A percentile compares a stretch with the other conserved stretches of the same genome.
phyloP scores from a whole-genome alignment of 1,284 basidiomycete species.

The Mycocalia duriaeana region DNA sequence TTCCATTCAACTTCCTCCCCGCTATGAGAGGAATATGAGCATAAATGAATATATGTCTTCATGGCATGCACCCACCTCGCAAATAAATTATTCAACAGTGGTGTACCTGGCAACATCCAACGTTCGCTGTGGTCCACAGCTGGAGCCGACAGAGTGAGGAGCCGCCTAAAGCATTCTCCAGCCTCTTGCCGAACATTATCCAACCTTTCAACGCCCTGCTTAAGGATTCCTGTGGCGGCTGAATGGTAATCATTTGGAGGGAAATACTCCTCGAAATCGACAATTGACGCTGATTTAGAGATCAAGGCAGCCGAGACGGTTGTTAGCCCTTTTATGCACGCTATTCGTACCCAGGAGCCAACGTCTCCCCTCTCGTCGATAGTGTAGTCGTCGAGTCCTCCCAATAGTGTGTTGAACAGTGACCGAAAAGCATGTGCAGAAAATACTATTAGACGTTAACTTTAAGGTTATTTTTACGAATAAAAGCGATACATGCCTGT shows the following conservation, averaged over 20 bases:
- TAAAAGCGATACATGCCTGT: slow-evolving; percentile 32
- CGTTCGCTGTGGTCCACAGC: slow-evolving; percentile 30
- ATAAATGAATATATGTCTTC: too few species aligned
- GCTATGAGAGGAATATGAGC: slow-evolving; percentile 15
- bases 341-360: slow-evolving; percentile 92
- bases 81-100: slow-evolving; percentile 50
- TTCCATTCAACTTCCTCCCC: slow-evolving; percentile 50
- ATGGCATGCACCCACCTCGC: slow-evolving; percentile 38
- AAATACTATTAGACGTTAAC: too few species aligned
- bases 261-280: slow-evolving; percentile 50
- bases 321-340: slow-evolving; percentile 62
- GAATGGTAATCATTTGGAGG: slow-evolving; percentile 53
- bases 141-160: slow-evolving; percentile 45
- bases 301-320: slow-evolving; percentile 45
- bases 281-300: slow-evolving; percentile 32
- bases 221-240: slow-evolving; percentile 69
- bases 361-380: slow-evolving; percentile 95
- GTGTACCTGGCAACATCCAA: slow-evolving; percentile 47
- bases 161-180: slow-evolving; percentile 54
- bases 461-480: too few species aligned
- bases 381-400: slow-evolving; percentile 84
- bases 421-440: slow-evolving; percentile 35
- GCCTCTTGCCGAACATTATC: slow-evolving; percentile 85
- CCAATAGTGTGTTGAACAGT: slow-evolving; percentile 49
- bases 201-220: slow-evolving; percentile 87